Base-by-base conservation (phyloP, 2,329 filamentous ascomycete genomes). In the Cladophialophora bantiana region DNA sequence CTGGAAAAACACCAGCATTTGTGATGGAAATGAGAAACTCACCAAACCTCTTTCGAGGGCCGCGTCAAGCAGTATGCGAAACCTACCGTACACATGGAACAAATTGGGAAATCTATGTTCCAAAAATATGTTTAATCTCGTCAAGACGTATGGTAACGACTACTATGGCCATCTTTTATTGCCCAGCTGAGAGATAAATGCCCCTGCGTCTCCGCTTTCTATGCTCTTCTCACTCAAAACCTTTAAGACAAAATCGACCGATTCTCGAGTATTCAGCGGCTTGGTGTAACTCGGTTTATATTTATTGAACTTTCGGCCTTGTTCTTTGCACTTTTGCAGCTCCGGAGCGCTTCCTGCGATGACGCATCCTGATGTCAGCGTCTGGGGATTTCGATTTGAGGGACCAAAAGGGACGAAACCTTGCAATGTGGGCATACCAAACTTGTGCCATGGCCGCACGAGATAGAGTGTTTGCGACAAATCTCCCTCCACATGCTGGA, bases 261-360 rank as follows among this genome's bases (percentile, higher is more conserved):
- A 55, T 18, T 55, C 52, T 36, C 34, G 52, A 9, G 52, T 55
- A 36, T 55, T 55, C 6, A 55, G 12, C 18, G 26, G 52, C 52
- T 35, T 55, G 1, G 31, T 35, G 34, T 55, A 55, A 36, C 26
- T n/a, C 12, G 5, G 26, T 18, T 55, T 10, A 26, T 55, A 55
- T 10, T 6, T 1, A 4, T 55, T 7, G 13, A 55, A 55, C 52
- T 55, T 55, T 20, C 32, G 2, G 31, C 52, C 52, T 20, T 55
- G 52, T 35, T 55, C 52, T 20, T 34, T 55, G 31, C 52, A 26
- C 52, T 55, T 55, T 5, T 55, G 31, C 7, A 55, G 52, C 52
- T 55, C 52, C n/a, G 31, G 52, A 20, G 12, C 52, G n/a, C 26
- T 55, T 7, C n/a, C 52, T 55, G 52, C 9, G 26, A 10, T 18